phyloP scores from a whole-genome alignment of 164 flowering plant genomes.

The Akebia trifoliata region DNA sequence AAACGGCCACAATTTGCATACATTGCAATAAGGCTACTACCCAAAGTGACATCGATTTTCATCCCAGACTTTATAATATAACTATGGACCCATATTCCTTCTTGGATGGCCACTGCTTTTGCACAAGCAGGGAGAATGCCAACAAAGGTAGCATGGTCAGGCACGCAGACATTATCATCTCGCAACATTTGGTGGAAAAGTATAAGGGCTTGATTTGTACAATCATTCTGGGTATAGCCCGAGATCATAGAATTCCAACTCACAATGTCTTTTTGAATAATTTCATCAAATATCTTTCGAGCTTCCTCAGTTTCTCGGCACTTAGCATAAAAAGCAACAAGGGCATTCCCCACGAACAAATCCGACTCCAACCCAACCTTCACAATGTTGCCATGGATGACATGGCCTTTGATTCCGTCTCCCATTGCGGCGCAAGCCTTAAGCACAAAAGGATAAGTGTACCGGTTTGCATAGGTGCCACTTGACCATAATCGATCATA shows the following conservation, averaged over 20 bases:
- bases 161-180: slow-evolving; percentile 1
- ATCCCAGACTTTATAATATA: no score
- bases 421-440: slow-evolving; percentile 34
- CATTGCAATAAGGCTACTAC: no score
- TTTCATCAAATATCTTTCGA: slow-evolving; percentile 29
- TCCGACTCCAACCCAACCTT: slow-evolving; percentile 28
- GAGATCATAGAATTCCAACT: no score
- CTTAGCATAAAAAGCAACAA: slow-evolving; percentile 31
- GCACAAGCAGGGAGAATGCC: slow-evolving; percentile 30
- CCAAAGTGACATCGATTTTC: no score
- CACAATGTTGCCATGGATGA: slow-evolving; percentile 28
- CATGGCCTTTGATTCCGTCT: slow-evolving; percentile 20
- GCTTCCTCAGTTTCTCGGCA: slow-evolving; percentile 19
- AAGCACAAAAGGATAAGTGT: slow-evolving; percentile 35
- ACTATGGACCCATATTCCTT: no score
- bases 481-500: slow-evolving; percentile 18
- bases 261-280: slow-evolving; percentile 26
- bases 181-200: slow-evolving; percentile 21
- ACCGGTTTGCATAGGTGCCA: slow-evolving; percentile 16
- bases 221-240: slow-evolving; percentile 25
- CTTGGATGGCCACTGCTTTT: no score
- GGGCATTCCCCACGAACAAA: slow-evolving; percentile 35
- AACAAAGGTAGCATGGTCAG: slow-evolving; percentile 30
- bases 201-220: slow-evolving; percentile 17
- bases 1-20: no score